Conservation (phyloP, 257 asterid genomes). For the Avicennia marina region DNA sequence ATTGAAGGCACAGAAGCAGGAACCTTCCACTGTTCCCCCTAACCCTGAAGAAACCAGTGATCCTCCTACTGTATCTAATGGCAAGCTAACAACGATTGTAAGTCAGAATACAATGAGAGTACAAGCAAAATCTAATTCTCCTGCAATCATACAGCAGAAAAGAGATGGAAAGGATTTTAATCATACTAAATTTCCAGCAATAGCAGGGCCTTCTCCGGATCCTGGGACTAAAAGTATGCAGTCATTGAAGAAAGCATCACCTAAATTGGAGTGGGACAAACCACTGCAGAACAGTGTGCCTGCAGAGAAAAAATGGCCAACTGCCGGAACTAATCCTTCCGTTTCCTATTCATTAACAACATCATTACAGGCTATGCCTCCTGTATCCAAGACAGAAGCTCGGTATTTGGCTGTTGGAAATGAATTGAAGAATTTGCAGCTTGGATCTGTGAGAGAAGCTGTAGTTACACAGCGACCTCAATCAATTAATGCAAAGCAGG, state of each 20-base stretch:
- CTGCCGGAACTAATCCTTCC: constrained; percentile 35
- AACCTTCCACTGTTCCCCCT: constrained; percentile 39
- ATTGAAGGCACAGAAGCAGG: constrained; percentile 66
- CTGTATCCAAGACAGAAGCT: constrained; percentile 34
- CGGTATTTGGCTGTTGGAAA: constrained; percentile 38
- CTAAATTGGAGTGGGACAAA: constrained; percentile 61
- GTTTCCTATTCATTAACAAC: constrained; percentile 36
- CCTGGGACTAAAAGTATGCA: constrained; percentile 52
- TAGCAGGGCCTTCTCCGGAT: constrained; percentile 45
- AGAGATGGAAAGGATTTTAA: constrained; percentile 68
- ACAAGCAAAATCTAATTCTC: constrained; percentile 36
- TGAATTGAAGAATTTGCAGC: constrained; percentile 51
- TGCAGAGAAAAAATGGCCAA: constrained; percentile 58
- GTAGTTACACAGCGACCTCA: constrained; percentile 57
- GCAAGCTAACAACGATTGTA: constrained; percentile 32
- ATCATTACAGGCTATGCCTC: constrained; percentile 36
- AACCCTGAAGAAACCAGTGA: constrained; percentile 67
- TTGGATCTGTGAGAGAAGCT: constrained; percentile 55
- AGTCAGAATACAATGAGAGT: constrained; percentile 33
- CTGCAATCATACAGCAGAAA: constrained; percentile 41
- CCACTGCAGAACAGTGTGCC: constrained; percentile 41
- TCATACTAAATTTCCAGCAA: constrained; percentile 47
- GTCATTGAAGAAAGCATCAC: constrained; percentile 47
- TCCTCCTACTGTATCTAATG: constrained; percentile 40
- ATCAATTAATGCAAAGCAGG: constrained; percentile 33